Evolutionary conservation across 2,329 filamentous ascomycete genomes (phyloP).

Genomic region (Fusarium foetens): DNA sequence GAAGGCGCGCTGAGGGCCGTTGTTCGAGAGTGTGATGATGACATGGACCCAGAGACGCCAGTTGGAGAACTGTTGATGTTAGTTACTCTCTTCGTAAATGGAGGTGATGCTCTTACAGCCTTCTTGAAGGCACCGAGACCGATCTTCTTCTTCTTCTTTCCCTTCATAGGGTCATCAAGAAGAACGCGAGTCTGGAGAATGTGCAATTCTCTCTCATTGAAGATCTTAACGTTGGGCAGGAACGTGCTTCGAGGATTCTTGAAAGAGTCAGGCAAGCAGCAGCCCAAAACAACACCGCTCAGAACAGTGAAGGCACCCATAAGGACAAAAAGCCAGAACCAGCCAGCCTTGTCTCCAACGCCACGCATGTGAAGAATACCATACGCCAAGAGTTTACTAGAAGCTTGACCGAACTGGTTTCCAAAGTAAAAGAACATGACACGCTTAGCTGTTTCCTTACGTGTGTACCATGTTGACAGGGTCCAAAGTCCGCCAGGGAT

Average conservation of each 20-base stretch:
- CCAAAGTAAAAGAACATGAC: conserved; percentile 67
- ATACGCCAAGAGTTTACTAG: conserved; percentile 54
- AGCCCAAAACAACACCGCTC: conserved; percentile 54
- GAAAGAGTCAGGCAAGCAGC: conserved; percentile 58
- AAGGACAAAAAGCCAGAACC: conserved; percentile 66
- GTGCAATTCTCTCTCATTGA: conserved; percentile 53
- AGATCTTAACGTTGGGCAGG: conserved; percentile 49
- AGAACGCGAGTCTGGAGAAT: conserved; percentile 56
- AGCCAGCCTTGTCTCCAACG: conserved; percentile 59
- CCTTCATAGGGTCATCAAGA: conserved; percentile 57
- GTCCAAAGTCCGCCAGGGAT: conserved; percentile 64
- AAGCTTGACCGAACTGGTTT: conserved; percentile 59
- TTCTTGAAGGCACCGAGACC: conserved; percentile 57
- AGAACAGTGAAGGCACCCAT: conserved; percentile 64
- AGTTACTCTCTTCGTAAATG: not conserved
- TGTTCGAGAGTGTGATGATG: conserved; percentile 60
- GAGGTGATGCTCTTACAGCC: conserved; percentile 45
- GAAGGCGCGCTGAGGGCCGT: conserved; percentile 59
- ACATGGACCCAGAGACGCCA: conserved; percentile 65
- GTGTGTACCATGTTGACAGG: conserved; percentile 66
- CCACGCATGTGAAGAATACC: conserved; percentile 62
- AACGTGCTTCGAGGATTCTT: conserved; percentile 56
- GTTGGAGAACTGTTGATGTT: conserved; percentile 53
- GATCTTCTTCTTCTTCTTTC: conserved; percentile 60
- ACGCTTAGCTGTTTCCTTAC: conserved; percentile 61